Evolutionary conservation across 1,139 yeast species (phyloP), one percentile per base, ranked within the genome.

Genomic region (Candida sojae): DNA sequence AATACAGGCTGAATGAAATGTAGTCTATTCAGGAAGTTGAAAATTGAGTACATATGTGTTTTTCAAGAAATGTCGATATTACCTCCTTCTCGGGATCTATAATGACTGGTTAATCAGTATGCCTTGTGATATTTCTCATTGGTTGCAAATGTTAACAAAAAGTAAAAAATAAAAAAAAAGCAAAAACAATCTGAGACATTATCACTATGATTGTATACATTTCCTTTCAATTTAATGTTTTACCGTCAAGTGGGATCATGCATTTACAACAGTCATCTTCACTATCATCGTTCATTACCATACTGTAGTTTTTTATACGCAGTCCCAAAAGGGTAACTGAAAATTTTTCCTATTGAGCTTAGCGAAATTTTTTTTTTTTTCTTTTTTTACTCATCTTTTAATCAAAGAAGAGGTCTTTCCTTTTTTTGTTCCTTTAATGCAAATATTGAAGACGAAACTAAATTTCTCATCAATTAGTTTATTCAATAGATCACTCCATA

Each of bases 341-440:
- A 25, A 36, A n/a, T 10, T 25, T 36, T 36, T 36, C 12, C 29
- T 23, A 11, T 12, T 28, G 11, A 6, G 34, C 10, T 33, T 39
- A 28, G 35, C 36, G 36, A 21, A 32, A 23, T 23, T 39, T 39
- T 32, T 33, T 39, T 39, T 39, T 39, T 39, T 26, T 28, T 32
- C 10, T 21, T 6, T 6, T 25, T 39, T 33, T 25, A 39, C 42
- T 43, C 46, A 28, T 32, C 34, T 5, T n/a, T 12, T 10, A 7
- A 25, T 23, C n/a, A n/a, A 26, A 23, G 30, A 25, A 39, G 25
- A 29, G 12, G 13, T n/a, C 8, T 30, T 11, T 17, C 29, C n/a
- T 31, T 13, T 28, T 32, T 31, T 43, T 36, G 9, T 44, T 37
- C 17, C 33, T 21, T 49, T 47, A 43, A 50, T 50, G 53, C 49